These are phyloP conservation scores for Stagonosporopsis vannaccii DNA, from an alignment of 2,329 filamentous ascomycete species.

Conservation along the genomic window DNA sequence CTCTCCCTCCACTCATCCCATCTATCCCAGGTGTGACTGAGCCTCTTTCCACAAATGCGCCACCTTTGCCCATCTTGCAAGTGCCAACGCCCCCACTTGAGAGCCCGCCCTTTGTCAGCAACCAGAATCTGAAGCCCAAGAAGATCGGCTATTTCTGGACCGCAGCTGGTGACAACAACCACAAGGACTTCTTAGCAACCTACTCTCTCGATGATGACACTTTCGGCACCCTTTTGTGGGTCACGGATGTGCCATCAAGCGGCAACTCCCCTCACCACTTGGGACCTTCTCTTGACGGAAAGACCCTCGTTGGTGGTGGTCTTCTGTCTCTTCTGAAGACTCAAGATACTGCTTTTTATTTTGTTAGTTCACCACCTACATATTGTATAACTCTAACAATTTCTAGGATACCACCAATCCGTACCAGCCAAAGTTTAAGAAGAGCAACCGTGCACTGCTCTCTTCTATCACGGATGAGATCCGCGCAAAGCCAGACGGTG, in stretches of 20 bases:
- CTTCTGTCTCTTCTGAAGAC: constrained; percentile 66
- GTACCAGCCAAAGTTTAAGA: constrained; percentile 65
- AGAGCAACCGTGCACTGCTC: constrained; percentile 67
- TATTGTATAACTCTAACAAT: not conserved
- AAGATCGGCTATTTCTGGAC: constrained; percentile 73
- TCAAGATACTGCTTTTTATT: constrained; percentile 68
- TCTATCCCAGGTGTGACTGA: constrained; percentile 66
- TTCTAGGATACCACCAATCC: constrained; percentile 60
- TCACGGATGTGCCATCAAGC: constrained; percentile 66
- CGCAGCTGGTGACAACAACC: constrained; percentile 65
- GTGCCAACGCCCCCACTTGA: constrained; percentile 65
- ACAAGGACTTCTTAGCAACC: constrained; percentile 66
- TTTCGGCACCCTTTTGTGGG: constrained; percentile 65
- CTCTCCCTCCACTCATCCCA: constrained; percentile 65
- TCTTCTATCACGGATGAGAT: constrained; percentile 69
- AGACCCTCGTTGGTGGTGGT: constrained; percentile 65
- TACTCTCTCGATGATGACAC: constrained; percentile 68
- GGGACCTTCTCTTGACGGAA: constrained; percentile 62
- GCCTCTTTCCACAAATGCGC: constrained; percentile 58
- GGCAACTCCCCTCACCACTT: constrained; percentile 69
- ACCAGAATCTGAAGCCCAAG: constrained; percentile 65
- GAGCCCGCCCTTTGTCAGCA: constrained; percentile 61
- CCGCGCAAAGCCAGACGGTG: constrained; percentile 68
- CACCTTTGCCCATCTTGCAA: constrained; percentile 66
- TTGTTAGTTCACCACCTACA: constrained; percentile 39